Evolutionary conservation across 148 eudicot genomes (phyloP).

Genomic region (Chenopodium quinoa): DNA sequence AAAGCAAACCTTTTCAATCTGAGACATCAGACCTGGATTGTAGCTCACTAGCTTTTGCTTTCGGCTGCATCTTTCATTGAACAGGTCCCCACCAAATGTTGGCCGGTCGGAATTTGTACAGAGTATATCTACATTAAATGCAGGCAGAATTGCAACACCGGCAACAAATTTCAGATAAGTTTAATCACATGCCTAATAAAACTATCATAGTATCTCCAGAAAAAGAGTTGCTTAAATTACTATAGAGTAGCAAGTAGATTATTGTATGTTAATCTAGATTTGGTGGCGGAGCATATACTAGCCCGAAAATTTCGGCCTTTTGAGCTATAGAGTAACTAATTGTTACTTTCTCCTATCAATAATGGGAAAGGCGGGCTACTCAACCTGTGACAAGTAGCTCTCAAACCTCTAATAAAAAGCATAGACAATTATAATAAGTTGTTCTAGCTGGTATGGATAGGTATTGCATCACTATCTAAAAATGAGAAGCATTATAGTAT

Average conservation of each 20-base stretch:
- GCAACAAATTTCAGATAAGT: slow-evolving; percentile 3
- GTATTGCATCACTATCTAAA: slow-evolving; percentile 4
- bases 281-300: slow-evolving; percentile 21
- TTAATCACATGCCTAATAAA: slow-evolving; percentile 15
- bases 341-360: slow-evolving; percentile 21
- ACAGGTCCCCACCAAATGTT: slow-evolving; percentile 29
- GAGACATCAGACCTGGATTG: slow-evolving; percentile 30
- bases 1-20: slow-evolving; percentile 24
- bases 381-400: slow-evolving; percentile 20
- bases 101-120: slow-evolving; percentile 19
- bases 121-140: slow-evolving; percentile 7
- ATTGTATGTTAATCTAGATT: slow-evolving; percentile 15
- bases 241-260: slow-evolving; percentile 16
- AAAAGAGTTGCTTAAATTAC: slow-evolving; percentile 15
- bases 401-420: slow-evolving; percentile 5
- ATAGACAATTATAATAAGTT: slow-evolving; percentile 3
- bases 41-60: slow-evolving; percentile 32
- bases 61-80: slow-evolving; percentile 22
- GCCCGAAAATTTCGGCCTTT: slow-evolving; percentile 31
- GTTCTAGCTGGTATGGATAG: slow-evolving; percentile 15
- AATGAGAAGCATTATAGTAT: background rate
- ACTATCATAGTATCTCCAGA: slow-evolving; percentile 18
- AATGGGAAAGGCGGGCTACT: slow-evolving; percentile 20
- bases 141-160: slow-evolving; percentile 27
- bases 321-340: slow-evolving; percentile 13